Evolutionary conservation across 352 stramenopile genomes (phyloP).

Genomic region (Globisporangium mamillatum): DNA sequence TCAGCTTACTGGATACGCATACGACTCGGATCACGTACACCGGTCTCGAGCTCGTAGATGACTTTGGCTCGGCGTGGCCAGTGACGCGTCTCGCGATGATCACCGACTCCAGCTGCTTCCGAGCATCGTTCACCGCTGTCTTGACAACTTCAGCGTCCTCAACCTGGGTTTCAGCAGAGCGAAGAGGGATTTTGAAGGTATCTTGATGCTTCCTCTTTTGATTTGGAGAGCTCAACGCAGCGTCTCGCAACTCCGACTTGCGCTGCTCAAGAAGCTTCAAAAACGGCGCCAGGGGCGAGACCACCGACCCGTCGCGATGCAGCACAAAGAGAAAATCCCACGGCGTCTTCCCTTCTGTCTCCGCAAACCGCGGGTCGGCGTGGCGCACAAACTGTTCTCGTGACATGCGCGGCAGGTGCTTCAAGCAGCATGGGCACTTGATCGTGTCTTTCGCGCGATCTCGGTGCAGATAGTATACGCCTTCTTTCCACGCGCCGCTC

Average conservation of each 20-base stretch:
- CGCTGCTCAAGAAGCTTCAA: constrained; percentile 2
- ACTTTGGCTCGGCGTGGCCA: not conserved
- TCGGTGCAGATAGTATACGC: not conserved
- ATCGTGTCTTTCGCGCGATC: not conserved
- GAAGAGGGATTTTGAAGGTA: not conserved
- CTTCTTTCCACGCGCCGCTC: constrained; percentile 1
- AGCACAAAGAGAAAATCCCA: constrained; percentile 14
- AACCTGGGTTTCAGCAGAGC: not conserved
- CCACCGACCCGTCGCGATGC: constrained; percentile 4
- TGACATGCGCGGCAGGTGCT: constrained; percentile 5
- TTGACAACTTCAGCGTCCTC: not conserved
- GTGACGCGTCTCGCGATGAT: not conserved
- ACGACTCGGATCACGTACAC: constrained; percentile 12
- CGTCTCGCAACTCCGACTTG: not conserved
- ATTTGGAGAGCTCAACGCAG: not conserved
- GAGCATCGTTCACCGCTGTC: not conserved
- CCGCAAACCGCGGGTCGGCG: constrained; percentile 1
- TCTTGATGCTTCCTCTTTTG: not conserved
- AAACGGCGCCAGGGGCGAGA: constrained; percentile 7
- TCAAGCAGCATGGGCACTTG: constrained; percentile 12
- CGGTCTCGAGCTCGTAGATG: not conserved
- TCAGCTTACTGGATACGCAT: constrained; percentile 5
- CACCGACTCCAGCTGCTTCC: constrained; percentile 1
- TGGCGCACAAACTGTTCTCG: constrained; percentile 14
- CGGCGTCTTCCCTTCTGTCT: not conserved